These are phyloP conservation scores for Clavispora phyllophila DNA, from an alignment of 805 yeast species.

Conservation along the genomic window DNA sequence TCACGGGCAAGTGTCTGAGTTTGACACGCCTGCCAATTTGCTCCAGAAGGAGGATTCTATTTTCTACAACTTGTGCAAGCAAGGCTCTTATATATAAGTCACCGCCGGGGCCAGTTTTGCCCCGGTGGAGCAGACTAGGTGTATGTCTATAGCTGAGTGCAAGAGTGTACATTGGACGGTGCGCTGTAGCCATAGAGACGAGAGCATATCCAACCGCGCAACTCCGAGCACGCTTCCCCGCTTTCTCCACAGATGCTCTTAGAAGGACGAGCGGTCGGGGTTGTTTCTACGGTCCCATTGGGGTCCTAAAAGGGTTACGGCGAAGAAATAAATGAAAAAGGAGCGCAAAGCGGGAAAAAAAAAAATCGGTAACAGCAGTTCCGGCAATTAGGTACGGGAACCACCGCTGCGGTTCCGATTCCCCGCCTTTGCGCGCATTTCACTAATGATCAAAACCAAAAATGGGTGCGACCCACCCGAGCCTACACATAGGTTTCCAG, in stretches of 20 bases:
- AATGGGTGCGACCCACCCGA: constrained; percentile 8
- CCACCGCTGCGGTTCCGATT: not conserved
- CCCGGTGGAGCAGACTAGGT: too few relatives aligned
- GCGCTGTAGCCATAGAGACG: not conserved
- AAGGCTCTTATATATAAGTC: constrained; percentile 27
- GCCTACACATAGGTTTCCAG: not conserved
- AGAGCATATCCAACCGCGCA: not conserved
- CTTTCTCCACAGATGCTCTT: not conserved
- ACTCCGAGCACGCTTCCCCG: not conserved
- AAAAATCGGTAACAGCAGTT: too few relatives aligned
- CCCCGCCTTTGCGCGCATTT: not conserved
- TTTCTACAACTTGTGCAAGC: constrained; percentile 50
- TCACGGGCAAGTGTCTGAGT: constrained; percentile 69
- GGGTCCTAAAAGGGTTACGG: too few relatives aligned
- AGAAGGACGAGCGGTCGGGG: not conserved
- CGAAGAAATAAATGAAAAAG: too few relatives aligned
- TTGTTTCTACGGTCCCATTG: too few relatives aligned
- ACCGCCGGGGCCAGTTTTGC: too few relatives aligned
- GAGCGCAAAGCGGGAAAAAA: too few relatives aligned
- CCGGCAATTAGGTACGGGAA: too few relatives aligned
- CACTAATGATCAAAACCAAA: constrained; percentile 2
- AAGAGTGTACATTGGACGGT: too few relatives aligned
- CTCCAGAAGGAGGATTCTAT: constrained; percentile 49
- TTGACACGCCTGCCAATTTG: constrained; percentile 65
- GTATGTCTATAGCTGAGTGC: too few relatives aligned